Base-by-base conservation (phyloP, 140 eudicot species). In the Ambrosia hybrid region DNA sequence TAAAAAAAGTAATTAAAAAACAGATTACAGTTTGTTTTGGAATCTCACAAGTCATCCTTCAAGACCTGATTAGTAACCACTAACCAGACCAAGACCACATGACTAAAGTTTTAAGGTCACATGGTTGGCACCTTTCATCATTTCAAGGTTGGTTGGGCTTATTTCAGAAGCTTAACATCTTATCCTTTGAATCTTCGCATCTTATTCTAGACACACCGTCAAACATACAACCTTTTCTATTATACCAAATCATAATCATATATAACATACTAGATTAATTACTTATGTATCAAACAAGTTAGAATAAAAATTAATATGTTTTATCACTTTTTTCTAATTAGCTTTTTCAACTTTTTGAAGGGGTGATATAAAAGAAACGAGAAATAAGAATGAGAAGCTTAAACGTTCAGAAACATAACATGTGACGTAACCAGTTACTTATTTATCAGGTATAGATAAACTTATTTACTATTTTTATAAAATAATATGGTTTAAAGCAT, bases 21-120 rank as follows among this genome's bases (percentile, higher is more conserved):
- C 33, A 74, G 12, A 64, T 37, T 74, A 65, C 79, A 51, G 66
- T 64, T 65, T 74, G 79, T 53, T 57, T 65, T 65, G 61, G 78
- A 73, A 73, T 73, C 78, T 65, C 64, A 62, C 70, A 37, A 62
- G 65, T 74, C 65, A 43, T 30, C 57, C 73, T 65, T 74, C 72
- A 53, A 53, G 37, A 74, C 39, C 41, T 63, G 58, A 72, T 65
- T 74, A 74, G 73, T 65, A 65, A 30, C 34, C 34, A 30, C 34
- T 30, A 74, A 43, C 48, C 48, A 43, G 48, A 43, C 10, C 46
- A 65, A 65, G 46, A 53, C 36, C 79, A 65, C 79, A 74, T 74
- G 66, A 62, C 72, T 74, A 64, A 64, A 74, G 79, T 65, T 43
- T 4, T 21, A 74, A 21, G 48, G 21, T 65, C 72, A 74, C 73